Base-by-base conservation (phyloP, 805 yeast genomes). In the Deakozyma indianensis region DNA sequence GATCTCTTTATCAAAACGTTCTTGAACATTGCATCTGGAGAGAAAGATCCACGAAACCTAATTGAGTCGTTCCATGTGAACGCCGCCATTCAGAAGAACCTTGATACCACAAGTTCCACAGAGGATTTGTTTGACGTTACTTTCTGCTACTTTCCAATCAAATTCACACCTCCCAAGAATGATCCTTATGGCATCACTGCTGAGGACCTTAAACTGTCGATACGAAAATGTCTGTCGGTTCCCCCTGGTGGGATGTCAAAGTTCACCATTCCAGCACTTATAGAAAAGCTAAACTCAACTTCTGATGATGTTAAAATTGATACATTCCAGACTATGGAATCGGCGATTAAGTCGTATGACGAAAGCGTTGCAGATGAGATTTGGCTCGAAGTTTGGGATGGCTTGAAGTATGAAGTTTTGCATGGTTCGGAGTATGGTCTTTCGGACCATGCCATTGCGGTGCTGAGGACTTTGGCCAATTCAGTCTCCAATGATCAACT, bases 121-220 rank as follows among this genome's bases (percentile, higher is more conserved):
- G 80, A 81, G 51, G 85, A 83, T 7, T 60, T 92, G 48, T 94
- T 88, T 58, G 98, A 92, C 58, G 76, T 83, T 28, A 69, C 85
- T 35, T 94, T 90, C 59, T 92, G 98, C 62, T 92, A 92, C 64
- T 92, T 90, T 66, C 99, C 99, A 11, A 88, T 92, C 40, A 83
- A 96, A 1, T 92, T 94, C 64, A 79, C 78, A 47, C 95, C 97
- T 1, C 95, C 97, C 2, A 68, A 71, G 52, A 84, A 84, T 59
- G 95, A 90, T 54, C 88, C 92, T 0, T 86, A 87, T 59, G 77
- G 79, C 50, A 83, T 86, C 51, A 77, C 95, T 0, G 75, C 86
- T 1, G 74, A 70, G 1, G 83, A 86, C 45, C 67, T 94, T 52
- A 85, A 84, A 56, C 41, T 55, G 9, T 70, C 74, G 4, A 66